Conservation (phyloP, 331 rosid species). For the Spiraea crenata region DNA sequence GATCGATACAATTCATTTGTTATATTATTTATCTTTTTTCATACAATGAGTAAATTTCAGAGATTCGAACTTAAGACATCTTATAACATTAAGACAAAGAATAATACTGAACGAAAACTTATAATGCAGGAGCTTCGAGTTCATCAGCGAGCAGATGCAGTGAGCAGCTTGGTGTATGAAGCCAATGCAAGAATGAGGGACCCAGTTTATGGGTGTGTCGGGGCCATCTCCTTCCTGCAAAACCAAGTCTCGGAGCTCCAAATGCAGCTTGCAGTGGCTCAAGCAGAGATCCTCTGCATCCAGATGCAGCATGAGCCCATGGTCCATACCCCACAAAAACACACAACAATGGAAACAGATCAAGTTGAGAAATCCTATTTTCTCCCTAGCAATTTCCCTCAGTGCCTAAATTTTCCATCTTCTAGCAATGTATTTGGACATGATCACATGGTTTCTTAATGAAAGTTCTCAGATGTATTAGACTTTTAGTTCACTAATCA, state of each 20-base stretch:
- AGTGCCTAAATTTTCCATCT: constrained; percentile 51
- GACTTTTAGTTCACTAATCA: not conserved
- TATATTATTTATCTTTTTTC: too few relatives aligned
- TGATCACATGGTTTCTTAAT: constrained; percentile 65
- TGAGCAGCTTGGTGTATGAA: constrained; percentile 90
- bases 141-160: constrained; percentile 79
- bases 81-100: not conserved
- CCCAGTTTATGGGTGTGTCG: constrained; percentile 95
- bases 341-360: not conserved
- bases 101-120: not conserved
- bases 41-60: too few relatives aligned
- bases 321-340: constrained; percentile 23
- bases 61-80: not conserved
- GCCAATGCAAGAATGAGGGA: constrained; percentile 87
- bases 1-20: too few relatives aligned
- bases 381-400: constrained; percentile 39
- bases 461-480: constrained; percentile 16
- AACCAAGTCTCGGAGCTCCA: constrained; percentile 85
- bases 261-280: constrained; percentile 93
- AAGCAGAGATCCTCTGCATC: constrained; percentile 80
- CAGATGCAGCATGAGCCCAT: constrained; percentile 73
- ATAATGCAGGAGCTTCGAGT: constrained; percentile 63
- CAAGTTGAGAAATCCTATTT: constrained; percentile 28
- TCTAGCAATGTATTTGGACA: constrained; percentile 65
- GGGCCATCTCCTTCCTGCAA: constrained; percentile 79